Conservation (phyloP, 495 filamentous ascomycete species). For the Terfezia claveryi region DNA sequence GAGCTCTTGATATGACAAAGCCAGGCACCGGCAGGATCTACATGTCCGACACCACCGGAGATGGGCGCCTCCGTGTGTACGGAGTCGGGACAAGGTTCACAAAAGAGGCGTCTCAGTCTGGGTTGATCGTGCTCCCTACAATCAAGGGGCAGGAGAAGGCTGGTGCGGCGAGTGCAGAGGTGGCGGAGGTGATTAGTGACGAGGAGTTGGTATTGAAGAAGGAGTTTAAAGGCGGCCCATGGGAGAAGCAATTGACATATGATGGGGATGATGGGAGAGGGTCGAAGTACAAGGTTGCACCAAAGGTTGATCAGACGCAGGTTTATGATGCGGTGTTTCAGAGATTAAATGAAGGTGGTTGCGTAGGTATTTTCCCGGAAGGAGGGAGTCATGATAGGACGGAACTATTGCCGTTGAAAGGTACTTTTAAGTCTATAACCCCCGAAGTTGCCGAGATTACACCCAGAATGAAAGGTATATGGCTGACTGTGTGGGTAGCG, state of each 20-base stretch:
- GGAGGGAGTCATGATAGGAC: slow-evolving; percentile 94
- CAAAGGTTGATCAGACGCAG: slow-evolving; percentile 79
- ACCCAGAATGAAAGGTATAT: too few relatives aligned
- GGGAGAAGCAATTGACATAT: slow-evolving; percentile 59
- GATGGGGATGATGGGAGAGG: slow-evolving; percentile 54
- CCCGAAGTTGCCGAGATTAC: too few relatives aligned
- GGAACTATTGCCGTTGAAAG: slow-evolving; percentile 79
- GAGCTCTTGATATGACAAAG: slow-evolving; percentile 74
- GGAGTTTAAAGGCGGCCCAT: slow-evolving; percentile 47
- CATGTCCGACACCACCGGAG: slow-evolving; percentile 46
- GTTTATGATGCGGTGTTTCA: slow-evolving; percentile 88
- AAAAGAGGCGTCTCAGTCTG: slow-evolving; percentile 49
- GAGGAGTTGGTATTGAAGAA: slow-evolving; percentile 64
- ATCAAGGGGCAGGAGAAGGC: too few relatives aligned
- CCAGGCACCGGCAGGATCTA: slow-evolving; percentile 62
- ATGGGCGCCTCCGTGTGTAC: slow-evolving; percentile 60
- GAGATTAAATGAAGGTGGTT: slow-evolving; percentile 57
- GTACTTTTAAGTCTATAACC: too few relatives aligned
- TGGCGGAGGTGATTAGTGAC: slow-evolving; percentile 29
- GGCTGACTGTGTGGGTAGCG: too few relatives aligned
- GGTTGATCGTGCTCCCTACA: slow-evolving; percentile 38
- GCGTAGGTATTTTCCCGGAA: slow-evolving; percentile 93
- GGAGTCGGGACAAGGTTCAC: slow-evolving; percentile 77
- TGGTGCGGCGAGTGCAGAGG: too few relatives aligned
- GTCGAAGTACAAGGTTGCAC: slow-evolving; percentile 63